A percentile compares a stretch with the other conserved stretches of the same genome.
phyloP scores from a whole-genome alignment of 2,329 filamentous ascomycete genomes.

The Fusarium sp. region DNA sequence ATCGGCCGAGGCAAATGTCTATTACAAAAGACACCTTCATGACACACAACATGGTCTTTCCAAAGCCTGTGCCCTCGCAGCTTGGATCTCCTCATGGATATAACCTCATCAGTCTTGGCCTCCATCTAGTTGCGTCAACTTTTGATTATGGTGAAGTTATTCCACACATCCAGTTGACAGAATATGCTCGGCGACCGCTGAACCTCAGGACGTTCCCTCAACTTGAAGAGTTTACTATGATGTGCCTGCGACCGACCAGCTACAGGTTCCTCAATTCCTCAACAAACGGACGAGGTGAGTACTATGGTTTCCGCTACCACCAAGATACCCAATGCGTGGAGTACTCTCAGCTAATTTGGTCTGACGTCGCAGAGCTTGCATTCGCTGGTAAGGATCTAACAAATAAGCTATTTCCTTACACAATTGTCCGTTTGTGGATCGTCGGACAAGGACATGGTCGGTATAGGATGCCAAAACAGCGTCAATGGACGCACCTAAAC shows the following conservation, averaged over 20 bases:
- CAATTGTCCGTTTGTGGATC: conserved; percentile 22
- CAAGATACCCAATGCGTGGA: neutral
- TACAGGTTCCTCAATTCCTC: neutral
- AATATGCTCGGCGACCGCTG: neutral
- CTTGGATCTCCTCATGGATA: neutral
- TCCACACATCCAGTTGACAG: neutral
- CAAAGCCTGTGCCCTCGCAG: neutral
- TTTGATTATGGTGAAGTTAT: neutral
- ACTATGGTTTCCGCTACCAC: conserved; percentile 33
- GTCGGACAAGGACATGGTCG: neutral
- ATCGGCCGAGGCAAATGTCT: neutral
- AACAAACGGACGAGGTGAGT: neutral
- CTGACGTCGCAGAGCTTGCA: conserved; percentile 6
- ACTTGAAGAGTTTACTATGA: conserved; percentile 24
- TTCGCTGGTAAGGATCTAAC: neutral
- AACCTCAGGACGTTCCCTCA: neutral
- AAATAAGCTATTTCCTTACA: neutral
- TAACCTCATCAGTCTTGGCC: neutral
- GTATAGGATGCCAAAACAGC: neutral
- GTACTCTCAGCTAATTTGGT: conserved; percentile 7
- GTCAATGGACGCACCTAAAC: conserved; percentile 12
- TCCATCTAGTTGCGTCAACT: conserved; percentile 4
- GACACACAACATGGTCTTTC: conserved; percentile 12
- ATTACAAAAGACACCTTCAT: conserved; percentile 9
- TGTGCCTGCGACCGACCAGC: neutral